phyloP scores from a whole-genome alignment of 345 rosid genomes.

The Linum tenue region DNA sequence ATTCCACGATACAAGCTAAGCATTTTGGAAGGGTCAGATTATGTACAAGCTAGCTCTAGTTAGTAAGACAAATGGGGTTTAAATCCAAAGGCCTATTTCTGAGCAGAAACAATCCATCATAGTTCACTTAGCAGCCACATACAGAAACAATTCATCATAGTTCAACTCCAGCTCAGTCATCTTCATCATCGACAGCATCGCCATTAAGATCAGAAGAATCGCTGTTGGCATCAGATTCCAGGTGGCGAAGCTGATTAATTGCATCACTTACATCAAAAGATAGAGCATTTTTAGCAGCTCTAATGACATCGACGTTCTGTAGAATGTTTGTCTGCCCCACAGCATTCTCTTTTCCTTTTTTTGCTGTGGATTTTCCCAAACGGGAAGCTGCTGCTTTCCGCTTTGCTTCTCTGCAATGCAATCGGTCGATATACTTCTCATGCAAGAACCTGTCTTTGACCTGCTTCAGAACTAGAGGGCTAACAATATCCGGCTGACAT shows the following conservation, averaged over 20 bases:
- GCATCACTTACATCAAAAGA: conserved; percentile 50
- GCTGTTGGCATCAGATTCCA: conserved; percentile 19
- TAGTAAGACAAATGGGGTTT: no score
- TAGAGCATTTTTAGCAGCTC: conserved; percentile 48
- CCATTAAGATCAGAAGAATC: conserved; percentile 33
- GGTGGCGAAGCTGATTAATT: conserved; percentile 44
- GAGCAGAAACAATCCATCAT: no score
- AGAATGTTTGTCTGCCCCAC: conserved; percentile 8
- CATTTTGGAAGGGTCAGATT: no score
- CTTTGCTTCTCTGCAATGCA: conserved; percentile 70
- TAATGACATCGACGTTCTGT: conserved; percentile 31
- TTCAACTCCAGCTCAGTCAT: conserved; percentile 24
- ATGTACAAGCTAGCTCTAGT: neutral
- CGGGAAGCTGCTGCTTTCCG: conserved; percentile 38
- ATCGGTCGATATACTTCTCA: conserved; percentile 69
- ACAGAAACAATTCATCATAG: neutral
- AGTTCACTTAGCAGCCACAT: no score
- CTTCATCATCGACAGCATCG: conserved; percentile 20
- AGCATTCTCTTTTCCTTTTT: conserved; percentile 47
- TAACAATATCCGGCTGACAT: conserved; percentile 23
- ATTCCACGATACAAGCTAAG: no score
- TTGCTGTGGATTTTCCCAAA: conserved; percentile 9
- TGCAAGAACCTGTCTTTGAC: conserved; percentile 60
- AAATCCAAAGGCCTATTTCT: no score
- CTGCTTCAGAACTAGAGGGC: conserved; percentile 60